phyloP scores from a whole-genome alignment of 306 rosid species.

The Hippophae gyantsensis region DNA sequence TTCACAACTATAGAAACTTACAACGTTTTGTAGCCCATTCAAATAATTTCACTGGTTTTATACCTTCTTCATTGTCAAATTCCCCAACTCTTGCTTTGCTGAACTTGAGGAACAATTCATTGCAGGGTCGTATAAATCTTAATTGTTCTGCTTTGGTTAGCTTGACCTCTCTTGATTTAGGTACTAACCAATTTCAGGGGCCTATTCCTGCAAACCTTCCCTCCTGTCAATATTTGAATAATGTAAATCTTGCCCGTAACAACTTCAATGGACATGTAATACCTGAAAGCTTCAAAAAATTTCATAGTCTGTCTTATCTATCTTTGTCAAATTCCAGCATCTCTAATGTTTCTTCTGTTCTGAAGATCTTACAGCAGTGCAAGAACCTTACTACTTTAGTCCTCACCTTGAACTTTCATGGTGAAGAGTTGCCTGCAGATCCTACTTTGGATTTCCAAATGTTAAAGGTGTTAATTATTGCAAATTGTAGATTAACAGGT shows the following conservation, averaged over 20 bases:
- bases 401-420: constrained; percentile 36
- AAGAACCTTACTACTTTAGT: constrained; percentile 40
- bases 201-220: constrained; percentile 29
- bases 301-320: constrained; percentile 28
- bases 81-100: constrained; percentile 14
- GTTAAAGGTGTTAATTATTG: constrained; percentile 34
- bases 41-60: constrained; percentile 16
- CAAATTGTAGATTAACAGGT: constrained; percentile 41
- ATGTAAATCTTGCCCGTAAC: constrained; percentile 20
- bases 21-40: constrained; percentile 5
- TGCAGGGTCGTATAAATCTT: constrained; percentile 14
- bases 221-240: constrained; percentile 18
- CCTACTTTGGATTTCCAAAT: constrained; percentile 22
- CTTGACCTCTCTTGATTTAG: constrained; percentile 26
- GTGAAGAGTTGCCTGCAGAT: constrained; percentile 33
- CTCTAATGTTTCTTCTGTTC: constrained; percentile 28
- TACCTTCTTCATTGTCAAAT: constrained; percentile 20
- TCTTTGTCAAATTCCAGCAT: constrained; percentile 36
- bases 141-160: constrained; percentile 24
- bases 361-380: constrained; percentile 32
- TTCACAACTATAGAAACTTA: constrained; percentile 9
- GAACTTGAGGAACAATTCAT: constrained; percentile 16
- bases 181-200: constrained; percentile 23
- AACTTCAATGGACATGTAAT: constrained; percentile 13
- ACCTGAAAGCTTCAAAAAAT: constrained; percentile 38